Evolutionary conservation across 306 rosid genomes (phyloP), one percentile per base, ranked within the genome.

Genomic region (Gastrolobium villosum): DNA sequence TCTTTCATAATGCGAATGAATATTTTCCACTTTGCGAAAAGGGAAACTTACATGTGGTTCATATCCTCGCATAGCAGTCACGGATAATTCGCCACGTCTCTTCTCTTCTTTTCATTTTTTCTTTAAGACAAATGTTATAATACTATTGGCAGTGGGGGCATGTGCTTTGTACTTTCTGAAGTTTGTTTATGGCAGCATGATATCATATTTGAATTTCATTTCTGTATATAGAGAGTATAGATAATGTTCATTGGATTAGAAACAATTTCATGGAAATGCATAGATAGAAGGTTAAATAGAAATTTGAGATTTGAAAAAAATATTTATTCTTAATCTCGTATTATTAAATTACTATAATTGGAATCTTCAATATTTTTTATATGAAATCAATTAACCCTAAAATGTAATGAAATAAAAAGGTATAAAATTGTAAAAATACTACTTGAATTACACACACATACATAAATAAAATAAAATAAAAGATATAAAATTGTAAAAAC

Each of bases 11-110:
- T 44, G 74, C 13, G 11, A 66, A 56, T 63, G 60, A 79, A 63
- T 32, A 41, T 44, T 49, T 62, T 40, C 60, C 20, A 46, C 56
- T 46, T 49, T 40, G 63, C 3, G 5, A 65, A 75, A 79, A 60
- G 39, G 61, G 50, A 75, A 83, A 70, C 66, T 6, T 48, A 7
- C 0, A 78, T 83, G 87, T 64, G 88, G 91, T 70, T 79, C 80
- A 59, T 76, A 74, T 86, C 49, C 79, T 83, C 77, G 8, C 64
- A 82, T 55, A 91, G 79, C 60, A 83, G 75, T 78, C 85, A 81
- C 61, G 72, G 82, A 89, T 82, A 85, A 88, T 84, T 60, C 57
- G 88, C 92, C 97, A 89, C 97, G 94, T 89, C 87, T 65, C 57
- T 70, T 0, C 6, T 49, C 64, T 48, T 56, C 46, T 36, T 3